Conservation (phyloP, 2,329 filamentous ascomycete species). For the Exophiala phaeomuriformis region DNA sequence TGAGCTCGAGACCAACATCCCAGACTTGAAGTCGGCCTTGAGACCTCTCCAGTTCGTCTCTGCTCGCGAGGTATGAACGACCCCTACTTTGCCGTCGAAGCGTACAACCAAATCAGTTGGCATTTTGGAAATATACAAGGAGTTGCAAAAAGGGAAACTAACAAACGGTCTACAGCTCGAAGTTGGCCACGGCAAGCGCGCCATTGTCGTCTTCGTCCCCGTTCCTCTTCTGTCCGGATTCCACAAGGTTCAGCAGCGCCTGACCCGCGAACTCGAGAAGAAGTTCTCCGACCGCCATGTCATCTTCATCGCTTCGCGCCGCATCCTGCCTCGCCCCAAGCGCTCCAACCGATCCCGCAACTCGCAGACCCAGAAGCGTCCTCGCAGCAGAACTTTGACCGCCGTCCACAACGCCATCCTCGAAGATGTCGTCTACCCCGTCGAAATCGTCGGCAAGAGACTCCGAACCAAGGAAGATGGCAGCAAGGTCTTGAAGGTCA, state of each 20-base stretch:
- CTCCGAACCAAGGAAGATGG: conserved; percentile 98
- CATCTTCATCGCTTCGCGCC: conserved; percentile 96
- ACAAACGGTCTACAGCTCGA: conserved; percentile 65
- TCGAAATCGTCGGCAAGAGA: conserved; percentile 99
- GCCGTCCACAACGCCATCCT: conserved; percentile 99
- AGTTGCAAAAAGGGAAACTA: too few relatives aligned
- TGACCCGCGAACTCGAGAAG: conserved; percentile 99
- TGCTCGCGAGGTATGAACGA: conserved; percentile 77
- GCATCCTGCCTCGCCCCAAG: conserved; percentile 97
- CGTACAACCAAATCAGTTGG: background rate
- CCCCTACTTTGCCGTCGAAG: background rate
- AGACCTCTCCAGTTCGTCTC: conserved; percentile 98
- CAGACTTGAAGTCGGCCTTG: conserved; percentile 93
- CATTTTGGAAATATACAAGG: background rate
- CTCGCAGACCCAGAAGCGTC: conserved; percentile 97
- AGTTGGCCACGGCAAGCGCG: conserved; percentile 99
- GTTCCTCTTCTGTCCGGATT: conserved; percentile 96
- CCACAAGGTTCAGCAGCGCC: conserved; percentile 99
- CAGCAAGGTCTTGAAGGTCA: conserved; percentile 96
- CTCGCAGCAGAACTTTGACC: conserved; percentile 93
- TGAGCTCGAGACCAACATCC: conserved; percentile 98
- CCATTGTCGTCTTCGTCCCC: conserved; percentile 99
- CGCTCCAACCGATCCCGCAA: conserved; percentile 94
- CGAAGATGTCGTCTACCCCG: conserved; percentile 95
- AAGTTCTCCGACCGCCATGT: conserved; percentile 99